A percentile compares a stretch with the other conserved stretches of the same genome.
phyloP scores from a whole-genome alignment of 2,329 filamentous ascomycete species.

The Didymella pomorum region DNA sequence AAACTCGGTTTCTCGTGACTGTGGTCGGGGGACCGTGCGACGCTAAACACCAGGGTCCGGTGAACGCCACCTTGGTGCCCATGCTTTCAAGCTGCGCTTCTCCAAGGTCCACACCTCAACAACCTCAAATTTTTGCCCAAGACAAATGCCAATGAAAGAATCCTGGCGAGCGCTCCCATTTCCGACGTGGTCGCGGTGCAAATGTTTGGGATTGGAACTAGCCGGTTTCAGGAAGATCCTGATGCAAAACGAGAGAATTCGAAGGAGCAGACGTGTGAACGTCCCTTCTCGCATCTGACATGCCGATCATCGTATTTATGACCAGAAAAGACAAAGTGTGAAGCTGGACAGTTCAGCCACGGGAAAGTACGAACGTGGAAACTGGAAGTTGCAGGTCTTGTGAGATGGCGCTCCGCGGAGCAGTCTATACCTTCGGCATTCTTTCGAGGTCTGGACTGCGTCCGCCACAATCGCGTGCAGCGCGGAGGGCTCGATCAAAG shows the following conservation, averaged over 20 bases:
- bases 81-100: background rate
- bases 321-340: background rate
- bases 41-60: background rate
- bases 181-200: background rate
- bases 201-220: background rate
- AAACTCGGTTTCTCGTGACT: background rate
- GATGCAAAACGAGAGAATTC: background rate
- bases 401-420: slow-evolving; percentile 6
- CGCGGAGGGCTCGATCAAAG: background rate
- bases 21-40: slow-evolving; percentile 2
- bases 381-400: background rate
- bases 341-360: background rate
- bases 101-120: background rate
- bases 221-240: background rate
- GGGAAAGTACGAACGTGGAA: background rate
- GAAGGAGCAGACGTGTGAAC: background rate
- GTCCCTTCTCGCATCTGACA: background rate
- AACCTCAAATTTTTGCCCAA: background rate
- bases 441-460: slow-evolving; percentile 7
- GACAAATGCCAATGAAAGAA: background rate
- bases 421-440: background rate
- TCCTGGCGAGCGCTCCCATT: background rate
- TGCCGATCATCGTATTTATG: background rate
- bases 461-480: slow-evolving; percentile 2
- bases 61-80: slow-evolving; percentile 6